These are phyloP conservation scores for Mercurialis annua DNA, from an alignment of 345 rosid species.

Conservation along the genomic window DNA sequence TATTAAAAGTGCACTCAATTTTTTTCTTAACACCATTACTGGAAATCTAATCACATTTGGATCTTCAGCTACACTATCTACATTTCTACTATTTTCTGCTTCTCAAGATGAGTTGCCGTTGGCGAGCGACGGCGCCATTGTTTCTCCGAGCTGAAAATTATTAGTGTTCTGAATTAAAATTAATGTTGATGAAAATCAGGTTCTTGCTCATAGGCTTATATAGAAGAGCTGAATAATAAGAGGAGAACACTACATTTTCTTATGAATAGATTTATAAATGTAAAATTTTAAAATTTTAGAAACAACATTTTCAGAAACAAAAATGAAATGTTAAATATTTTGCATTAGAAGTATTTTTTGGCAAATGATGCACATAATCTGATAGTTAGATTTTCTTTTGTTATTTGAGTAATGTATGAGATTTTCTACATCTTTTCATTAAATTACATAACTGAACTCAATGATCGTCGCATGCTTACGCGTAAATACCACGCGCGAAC, in stretches of 20 bases:
- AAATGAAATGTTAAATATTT: too few species aligned
- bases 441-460: not conserved
- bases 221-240: too few species aligned
- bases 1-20: constrained; percentile 22
- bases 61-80: not conserved
- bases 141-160: not conserved
- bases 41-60: not conserved
- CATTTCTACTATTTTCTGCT: too few species aligned
- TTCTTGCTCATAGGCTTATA: constrained; percentile 2
- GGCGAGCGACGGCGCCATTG: not conserved
- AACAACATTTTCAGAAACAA: too few species aligned
- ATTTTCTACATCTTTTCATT: constrained; percentile 3
- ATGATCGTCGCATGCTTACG: too few species aligned
- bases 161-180: not conserved
- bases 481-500: too few species aligned
- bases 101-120: not conserved
- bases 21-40: constrained; percentile 4
- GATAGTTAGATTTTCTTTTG: not conserved
- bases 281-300: too few species aligned
- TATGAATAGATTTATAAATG: too few species aligned
- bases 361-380: constrained; percentile 8
- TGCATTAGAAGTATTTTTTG: not conserved
- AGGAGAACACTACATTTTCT: too few species aligned
- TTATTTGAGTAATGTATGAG: not conserved
- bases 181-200: not conserved